These are phyloP conservation scores for Pythium periplocum DNA, from an alignment of 352 stramenopile species.

Conservation along the genomic window DNA sequence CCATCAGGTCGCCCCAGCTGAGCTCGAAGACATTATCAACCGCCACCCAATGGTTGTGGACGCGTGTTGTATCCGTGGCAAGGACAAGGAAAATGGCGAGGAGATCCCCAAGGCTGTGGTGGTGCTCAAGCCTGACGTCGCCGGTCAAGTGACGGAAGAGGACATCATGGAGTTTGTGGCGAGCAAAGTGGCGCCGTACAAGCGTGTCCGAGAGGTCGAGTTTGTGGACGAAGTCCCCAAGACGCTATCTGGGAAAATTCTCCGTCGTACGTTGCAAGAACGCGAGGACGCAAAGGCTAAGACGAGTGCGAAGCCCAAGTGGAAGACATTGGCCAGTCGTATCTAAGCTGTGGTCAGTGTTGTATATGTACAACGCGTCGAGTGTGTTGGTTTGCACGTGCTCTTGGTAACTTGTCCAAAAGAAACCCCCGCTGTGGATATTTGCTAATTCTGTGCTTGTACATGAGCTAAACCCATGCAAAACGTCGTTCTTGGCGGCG, in stretches of 20 bases:
- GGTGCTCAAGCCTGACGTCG: slow-evolving; percentile 31
- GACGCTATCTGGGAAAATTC: slow-evolving; percentile 87
- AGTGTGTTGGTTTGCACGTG: no score
- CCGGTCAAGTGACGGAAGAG: slow-evolving; percentile 34
- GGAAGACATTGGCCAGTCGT: no score
- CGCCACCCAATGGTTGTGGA: slow-evolving; percentile 69
- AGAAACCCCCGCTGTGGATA: no score
- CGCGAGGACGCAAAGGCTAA: slow-evolving; percentile 8
- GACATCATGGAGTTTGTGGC: slow-evolving; percentile 84
- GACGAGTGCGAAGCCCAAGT: no score
- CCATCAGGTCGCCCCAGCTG: slow-evolving; percentile 87
- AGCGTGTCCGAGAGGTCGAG: slow-evolving; percentile 82
- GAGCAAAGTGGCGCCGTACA: slow-evolving; percentile 77
- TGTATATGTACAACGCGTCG: no score
- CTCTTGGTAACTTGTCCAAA: no score
- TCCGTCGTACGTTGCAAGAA: slow-evolving; percentile 75
- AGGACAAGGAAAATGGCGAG: slow-evolving; percentile 74
- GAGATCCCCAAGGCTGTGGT: slow-evolving; percentile 87
- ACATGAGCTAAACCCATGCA: no score
- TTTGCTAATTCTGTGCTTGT: no score
- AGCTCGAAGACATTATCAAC: slow-evolving; percentile 88
- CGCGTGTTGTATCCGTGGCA: slow-evolving; percentile 53
- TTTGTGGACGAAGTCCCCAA: slow-evolving; percentile 90
- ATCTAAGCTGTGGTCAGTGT: no score
- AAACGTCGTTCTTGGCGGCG: no score